These are phyloP conservation scores for Terana coerulea DNA, from an alignment of 768 basidiomycete species.

Conservation along the genomic window DNA sequence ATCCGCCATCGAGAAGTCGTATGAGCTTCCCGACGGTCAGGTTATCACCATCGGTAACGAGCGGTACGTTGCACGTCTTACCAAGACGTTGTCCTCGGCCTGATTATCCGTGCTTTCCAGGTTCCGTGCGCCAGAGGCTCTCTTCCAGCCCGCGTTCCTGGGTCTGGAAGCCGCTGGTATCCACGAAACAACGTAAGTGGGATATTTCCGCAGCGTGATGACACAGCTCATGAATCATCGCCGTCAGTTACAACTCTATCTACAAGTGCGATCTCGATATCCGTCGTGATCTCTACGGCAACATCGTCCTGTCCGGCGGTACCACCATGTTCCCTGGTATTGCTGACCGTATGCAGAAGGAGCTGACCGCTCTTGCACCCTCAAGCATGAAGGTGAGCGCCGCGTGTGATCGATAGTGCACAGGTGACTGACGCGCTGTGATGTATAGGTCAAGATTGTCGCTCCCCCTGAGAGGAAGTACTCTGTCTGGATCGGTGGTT, in stretches of 20 bases:
- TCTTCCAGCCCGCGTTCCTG: conserved; percentile 90
- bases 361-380: conserved; percentile 61
- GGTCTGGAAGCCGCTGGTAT: conserved; percentile 72
- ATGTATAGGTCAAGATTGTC: conserved; percentile 56
- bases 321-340: conserved; percentile 64
- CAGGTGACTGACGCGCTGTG: no score
- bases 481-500: conserved; percentile 59
- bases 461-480: conserved; percentile 69
- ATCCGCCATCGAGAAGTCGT: conserved; percentile 65
- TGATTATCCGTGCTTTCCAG: conserved; percentile 13
- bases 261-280: conserved; percentile 66
- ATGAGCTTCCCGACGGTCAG: conserved; percentile 68
- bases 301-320: conserved; percentile 60
- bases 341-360: conserved; percentile 70
- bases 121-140: conserved; percentile 90
- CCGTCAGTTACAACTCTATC: conserved; percentile 65
- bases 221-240: neutral
- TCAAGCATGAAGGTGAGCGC: conserved; percentile 57
- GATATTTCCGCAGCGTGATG: no score
- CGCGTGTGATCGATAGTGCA: no score
- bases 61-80: conserved; percentile 42
- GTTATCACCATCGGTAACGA: conserved; percentile 83
- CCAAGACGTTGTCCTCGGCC: conserved; percentile 24
- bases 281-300: conserved; percentile 51
- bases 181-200: conserved; percentile 78